phyloP scores from a whole-genome alignment of 2,329 filamentous ascomycete species.

The Botrytis medusae region DNA sequence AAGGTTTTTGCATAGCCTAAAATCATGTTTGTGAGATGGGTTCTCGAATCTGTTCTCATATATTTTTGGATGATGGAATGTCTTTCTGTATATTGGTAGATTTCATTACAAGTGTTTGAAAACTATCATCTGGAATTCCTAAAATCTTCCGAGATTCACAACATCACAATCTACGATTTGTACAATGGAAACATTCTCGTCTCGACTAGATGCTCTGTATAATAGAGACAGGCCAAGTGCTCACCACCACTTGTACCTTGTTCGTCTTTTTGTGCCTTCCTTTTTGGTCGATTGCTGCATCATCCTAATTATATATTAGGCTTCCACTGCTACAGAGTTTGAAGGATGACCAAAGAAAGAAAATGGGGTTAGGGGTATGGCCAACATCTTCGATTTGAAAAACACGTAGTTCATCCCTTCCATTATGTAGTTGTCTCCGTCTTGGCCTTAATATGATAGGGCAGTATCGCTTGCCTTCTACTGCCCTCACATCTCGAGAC shows the following conservation, averaged over 20 bases:
- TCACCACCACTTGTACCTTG: background rate
- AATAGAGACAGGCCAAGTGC: background rate
- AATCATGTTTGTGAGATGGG: background rate
- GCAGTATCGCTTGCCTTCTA: background rate
- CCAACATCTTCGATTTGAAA: background rate
- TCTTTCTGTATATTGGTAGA: background rate
- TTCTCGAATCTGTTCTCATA: background rate
- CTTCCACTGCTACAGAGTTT: background rate
- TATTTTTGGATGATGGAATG: background rate
- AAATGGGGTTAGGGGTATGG: background rate
- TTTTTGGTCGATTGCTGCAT: background rate
- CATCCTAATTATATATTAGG: background rate
- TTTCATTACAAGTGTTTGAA: background rate
- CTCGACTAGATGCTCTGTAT: background rate
- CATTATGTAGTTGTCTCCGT: background rate
- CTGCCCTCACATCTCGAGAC: background rate
- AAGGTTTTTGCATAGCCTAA: background rate
- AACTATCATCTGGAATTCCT: background rate
- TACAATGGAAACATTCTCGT: background rate
- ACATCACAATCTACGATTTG: background rate
- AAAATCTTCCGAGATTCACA: background rate
- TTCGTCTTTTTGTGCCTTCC: background rate
- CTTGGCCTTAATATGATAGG: background rate
- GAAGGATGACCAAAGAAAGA: background rate
- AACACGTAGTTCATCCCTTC: background rate